Base-by-base conservation (phyloP, 768 basidiomycete species). In the Strobilomyces confusus region DNA sequence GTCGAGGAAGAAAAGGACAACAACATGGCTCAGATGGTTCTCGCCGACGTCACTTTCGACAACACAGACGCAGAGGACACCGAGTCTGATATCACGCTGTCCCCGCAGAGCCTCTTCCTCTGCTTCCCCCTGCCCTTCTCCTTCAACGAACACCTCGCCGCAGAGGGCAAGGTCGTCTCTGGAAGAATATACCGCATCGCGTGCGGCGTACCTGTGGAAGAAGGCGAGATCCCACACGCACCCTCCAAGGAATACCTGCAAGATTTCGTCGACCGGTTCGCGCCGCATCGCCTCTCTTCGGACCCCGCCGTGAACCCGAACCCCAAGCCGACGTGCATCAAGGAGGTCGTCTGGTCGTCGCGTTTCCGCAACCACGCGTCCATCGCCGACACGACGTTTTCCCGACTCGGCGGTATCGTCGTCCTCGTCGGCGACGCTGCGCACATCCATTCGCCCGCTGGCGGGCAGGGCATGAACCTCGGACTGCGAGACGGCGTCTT, bases 381-480 rank as follows among this genome's bases (percentile, higher is more conserved):
- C 37, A 68, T 76, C 49, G 78, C 78, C 5, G 75, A 75, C 36
- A 63, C 57, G 9, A 68, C 69, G 42, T 72, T 77, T 49, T 47
- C 67, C 33, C 70, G 68, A 37, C 58, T 73, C 17, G 63, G 61
- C 1, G 68, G 65, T 2, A 54, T 42, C 7, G 40, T 68, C 49
- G 15, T 69, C 37, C 58, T 79, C 34, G 38, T 75, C 8, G 77
- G 77, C 5, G 77, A 79, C 57, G 78, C 80, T 5, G 80, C 80
- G 30, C 72, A 77, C n/a, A 75, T 81, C 43, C 81, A 80, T 52
- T 77, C 80, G 0, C 81, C 80, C 22, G 69, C 74, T 7, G 81
- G 80, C 1, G 81, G 81, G 1, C 80, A 80, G 49, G 81, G 80
- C 12, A 78, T 82, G 80, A 80, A 81, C 55, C 72, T 82, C n/a